These are phyloP conservation scores for Aspergillus brunneoviolaceus DNA, from an alignment of 2,329 filamentous ascomycete species.

Conservation along the genomic window DNA sequence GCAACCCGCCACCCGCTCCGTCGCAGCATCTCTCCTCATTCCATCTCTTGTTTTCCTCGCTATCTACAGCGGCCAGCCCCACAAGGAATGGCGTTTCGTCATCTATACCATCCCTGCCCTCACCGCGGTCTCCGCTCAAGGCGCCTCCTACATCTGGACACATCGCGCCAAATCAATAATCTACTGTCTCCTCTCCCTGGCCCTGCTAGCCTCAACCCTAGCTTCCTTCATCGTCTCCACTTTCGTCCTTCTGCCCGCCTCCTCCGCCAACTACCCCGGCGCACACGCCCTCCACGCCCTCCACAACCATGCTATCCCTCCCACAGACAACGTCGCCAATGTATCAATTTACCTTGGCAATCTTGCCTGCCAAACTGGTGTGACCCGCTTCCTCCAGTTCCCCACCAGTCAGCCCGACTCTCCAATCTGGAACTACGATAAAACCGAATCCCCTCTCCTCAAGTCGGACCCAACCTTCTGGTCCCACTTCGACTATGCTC, in stretches of 20 bases:
- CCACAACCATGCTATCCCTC: constrained; percentile 29
- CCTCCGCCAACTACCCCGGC: constrained; percentile 90
- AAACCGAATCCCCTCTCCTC: constrained; percentile 53
- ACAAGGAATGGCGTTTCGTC: constrained; percentile 96
- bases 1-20: constrained; percentile 52
- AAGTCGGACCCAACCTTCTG: constrained; percentile 56
- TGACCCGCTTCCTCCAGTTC: constrained; percentile 59
- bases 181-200: constrained; percentile 56
- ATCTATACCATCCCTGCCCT: constrained; percentile 81
- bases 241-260: constrained; percentile 73
- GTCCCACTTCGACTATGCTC: constrained; percentile 58
- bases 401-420: constrained; percentile 17
- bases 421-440: constrained; percentile 57
- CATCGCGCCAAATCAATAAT: constrained; percentile 62
- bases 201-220: constrained; percentile 60
- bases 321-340: constrained; percentile 12
- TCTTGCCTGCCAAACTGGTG: constrained; percentile 62
- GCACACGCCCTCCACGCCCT: constrained; percentile 67
- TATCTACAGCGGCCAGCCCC: constrained; percentile 83
- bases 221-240: constrained; percentile 61
- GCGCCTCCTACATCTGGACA: constrained; percentile 68
- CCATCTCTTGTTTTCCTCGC: constrained; percentile 72
- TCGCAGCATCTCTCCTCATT: constrained; percentile 55
- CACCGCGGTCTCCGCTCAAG: constrained; percentile 73
- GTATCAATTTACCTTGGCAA: constrained; percentile 58